A percentile compares a stretch with the other conserved stretches of the same genome.
These are phyloP conservation scores for Kingdonia uniflora DNA, from an alignment of 164 flowering plant species.

Conservation along the genomic window DNA sequence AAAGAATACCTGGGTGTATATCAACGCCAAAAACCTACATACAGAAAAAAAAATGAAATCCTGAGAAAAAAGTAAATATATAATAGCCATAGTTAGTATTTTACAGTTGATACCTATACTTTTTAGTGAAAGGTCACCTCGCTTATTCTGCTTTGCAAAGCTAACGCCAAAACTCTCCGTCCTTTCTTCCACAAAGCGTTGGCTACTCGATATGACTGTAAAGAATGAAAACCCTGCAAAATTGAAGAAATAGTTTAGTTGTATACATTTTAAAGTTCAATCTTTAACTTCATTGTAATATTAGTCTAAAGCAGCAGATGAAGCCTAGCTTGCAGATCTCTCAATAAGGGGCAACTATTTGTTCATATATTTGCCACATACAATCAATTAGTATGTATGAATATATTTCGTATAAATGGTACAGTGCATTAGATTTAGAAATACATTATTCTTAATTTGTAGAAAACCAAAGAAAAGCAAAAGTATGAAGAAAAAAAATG, in stretches of 20 bases:
- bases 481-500: too few relatives aligned
- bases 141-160: conserved; percentile 77
- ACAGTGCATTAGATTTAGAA: too few relatives aligned
- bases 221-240: conserved; percentile 68
- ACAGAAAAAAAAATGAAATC: conserved; percentile 2
- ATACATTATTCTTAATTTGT: too few relatives aligned
- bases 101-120: too few relatives aligned
- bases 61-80: too few relatives aligned
- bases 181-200: conserved; percentile 79
- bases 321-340: background rate
- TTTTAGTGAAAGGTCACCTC: conserved; percentile 39
- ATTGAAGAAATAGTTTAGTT: background rate
- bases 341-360: too few relatives aligned
- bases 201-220: conserved; percentile 74
- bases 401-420: too few relatives aligned
- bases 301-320: background rate
- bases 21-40: conserved; percentile 77
- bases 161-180: conserved; percentile 62
- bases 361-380: too few relatives aligned
- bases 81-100: too few relatives aligned
- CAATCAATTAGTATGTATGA: too few relatives aligned
- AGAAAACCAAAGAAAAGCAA: too few relatives aligned
- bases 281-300: background rate
- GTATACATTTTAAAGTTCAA: too few relatives aligned
- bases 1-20: conserved; percentile 91